A percentile compares a stretch with the other conserved stretches of the same genome.
phyloP scores from a whole-genome alignment of 768 basidiomycete genomes.

The Podaxis sp. region DNA sequence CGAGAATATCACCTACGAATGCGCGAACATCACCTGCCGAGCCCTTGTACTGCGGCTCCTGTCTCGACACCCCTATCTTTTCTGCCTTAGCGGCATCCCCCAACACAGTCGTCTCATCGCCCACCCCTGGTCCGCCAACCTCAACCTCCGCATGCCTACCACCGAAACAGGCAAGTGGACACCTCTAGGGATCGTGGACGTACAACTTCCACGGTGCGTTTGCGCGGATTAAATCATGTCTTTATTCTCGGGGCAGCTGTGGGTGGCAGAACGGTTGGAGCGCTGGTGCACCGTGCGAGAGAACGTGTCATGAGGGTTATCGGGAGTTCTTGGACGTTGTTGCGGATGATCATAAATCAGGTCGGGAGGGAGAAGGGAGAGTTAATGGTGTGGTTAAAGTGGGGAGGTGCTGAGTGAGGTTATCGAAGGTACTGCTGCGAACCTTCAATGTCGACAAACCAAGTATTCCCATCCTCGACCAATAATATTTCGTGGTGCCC shows the following conservation, averaged over 20 bases:
- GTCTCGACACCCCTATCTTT: constrained; percentile 39
- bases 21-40: constrained; percentile 54
- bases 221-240: constrained; percentile 66
- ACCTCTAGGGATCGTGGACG: constrained; percentile 55
- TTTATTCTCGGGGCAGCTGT: constrained; percentile 40
- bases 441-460: no score
- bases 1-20: constrained; percentile 75
- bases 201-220: constrained; percentile 54
- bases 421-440: no score
- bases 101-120: neutral
- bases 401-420: constrained; percentile 38
- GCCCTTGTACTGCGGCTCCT: constrained; percentile 67
- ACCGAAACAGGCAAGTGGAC: constrained; percentile 9
- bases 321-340: constrained; percentile 48
- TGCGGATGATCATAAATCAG: constrained; percentile 34
- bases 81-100: constrained; percentile 15
- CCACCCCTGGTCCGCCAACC: constrained; percentile 7
- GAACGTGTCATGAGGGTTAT: constrained; percentile 76
- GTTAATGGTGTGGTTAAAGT: constrained; percentile 32
- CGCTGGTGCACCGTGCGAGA: constrained; percentile 74
- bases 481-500: no score
- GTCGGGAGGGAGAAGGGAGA: constrained; percentile 21
- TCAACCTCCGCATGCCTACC: constrained; percentile 13
- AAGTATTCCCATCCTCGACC: no score
- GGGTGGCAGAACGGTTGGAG: constrained; percentile 63